These are phyloP conservation scores for Globisporangium takayamanum DNA, from an alignment of 352 stramenopile genomes.

Conservation along the genomic window DNA sequence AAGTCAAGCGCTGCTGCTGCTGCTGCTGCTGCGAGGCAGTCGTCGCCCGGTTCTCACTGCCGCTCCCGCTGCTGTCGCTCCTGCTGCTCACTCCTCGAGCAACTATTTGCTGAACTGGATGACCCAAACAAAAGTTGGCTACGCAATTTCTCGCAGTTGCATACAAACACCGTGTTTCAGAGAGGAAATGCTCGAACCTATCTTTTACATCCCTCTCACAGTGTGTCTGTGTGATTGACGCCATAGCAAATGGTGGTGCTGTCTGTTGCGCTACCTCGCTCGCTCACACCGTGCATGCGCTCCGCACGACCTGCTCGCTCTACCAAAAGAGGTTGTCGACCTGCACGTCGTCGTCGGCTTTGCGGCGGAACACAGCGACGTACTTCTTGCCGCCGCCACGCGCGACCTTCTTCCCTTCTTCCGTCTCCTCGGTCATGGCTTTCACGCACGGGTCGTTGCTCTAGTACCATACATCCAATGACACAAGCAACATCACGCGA, in stretches of 20 bases:
- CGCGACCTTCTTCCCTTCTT: conserved; percentile 98
- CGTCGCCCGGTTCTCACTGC: neutral
- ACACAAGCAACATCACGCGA: conserved; percentile 1
- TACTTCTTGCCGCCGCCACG: conserved; percentile 88
- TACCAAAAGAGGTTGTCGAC: conserved; percentile 69
- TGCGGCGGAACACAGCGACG: conserved; percentile 72
- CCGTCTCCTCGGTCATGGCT: conserved; percentile 95
- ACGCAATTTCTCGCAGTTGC: no score
- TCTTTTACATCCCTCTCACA: no score
- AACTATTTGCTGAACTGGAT: no score
- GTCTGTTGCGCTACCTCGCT: neutral
- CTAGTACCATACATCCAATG: conserved; percentile 13
- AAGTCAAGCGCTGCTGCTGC: neutral
- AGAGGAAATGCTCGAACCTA: no score
- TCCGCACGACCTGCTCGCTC: neutral
- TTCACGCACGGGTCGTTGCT: conserved; percentile 90
- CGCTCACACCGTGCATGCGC: neutral
- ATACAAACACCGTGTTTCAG: no score
- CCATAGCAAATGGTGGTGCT: neutral
- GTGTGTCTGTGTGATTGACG: no score
- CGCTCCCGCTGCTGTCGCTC: no score
- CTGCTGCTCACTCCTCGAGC: no score
- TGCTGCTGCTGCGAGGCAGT: neutral
- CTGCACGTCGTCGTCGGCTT: conserved; percentile 48
- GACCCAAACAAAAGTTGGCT: no score